Conservation (phyloP, 768 basidiomycete species). For the Agaricus blazei region DNA sequence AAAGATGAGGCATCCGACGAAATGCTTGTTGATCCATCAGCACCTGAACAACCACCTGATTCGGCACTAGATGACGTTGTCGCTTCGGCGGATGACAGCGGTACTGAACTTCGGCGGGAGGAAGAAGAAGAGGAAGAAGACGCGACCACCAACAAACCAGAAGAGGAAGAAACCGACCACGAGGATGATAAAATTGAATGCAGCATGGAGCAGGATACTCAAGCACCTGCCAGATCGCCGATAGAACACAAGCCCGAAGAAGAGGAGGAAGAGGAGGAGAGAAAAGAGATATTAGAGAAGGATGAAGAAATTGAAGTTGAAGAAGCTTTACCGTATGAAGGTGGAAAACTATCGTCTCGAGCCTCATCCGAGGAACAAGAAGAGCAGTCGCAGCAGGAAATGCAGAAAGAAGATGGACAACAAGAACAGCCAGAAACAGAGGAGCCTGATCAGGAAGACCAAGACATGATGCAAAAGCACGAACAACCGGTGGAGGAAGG, state of each 20-base stretch:
- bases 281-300: conserved; percentile 13
- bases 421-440: conserved; percentile 7
- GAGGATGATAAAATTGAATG: conserved; percentile 10
- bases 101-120: conserved; percentile 9
- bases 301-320: conserved; percentile 7
- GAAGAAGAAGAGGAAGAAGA: conserved; percentile 13
- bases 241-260: conserved; percentile 14
- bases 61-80: conserved; percentile 2
- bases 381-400: conserved; percentile 3
- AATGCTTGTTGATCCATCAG: neutral
- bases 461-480: neutral
- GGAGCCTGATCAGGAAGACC: conserved; percentile 9
- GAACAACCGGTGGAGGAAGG: conserved; percentile 8
- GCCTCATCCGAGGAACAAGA: conserved; percentile 11
- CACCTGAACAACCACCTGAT: neutral
- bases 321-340: neutral
- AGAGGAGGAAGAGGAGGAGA: conserved; percentile 17
- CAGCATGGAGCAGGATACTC: neutral
- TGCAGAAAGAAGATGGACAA: conserved; percentile 7
- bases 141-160: conserved; percentile 7
- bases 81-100: conserved; percentile 1
- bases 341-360: neutral
- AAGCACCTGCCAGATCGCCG: neutral
- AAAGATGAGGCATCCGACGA: neutral
- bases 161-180: conserved; percentile 13